Percentiles rank a stretch among this genome's conserved stretches.
Evolutionary conservation across 23 red algal genomes (phyloP).

Genomic region (Pyropia yezoensis): DNA sequence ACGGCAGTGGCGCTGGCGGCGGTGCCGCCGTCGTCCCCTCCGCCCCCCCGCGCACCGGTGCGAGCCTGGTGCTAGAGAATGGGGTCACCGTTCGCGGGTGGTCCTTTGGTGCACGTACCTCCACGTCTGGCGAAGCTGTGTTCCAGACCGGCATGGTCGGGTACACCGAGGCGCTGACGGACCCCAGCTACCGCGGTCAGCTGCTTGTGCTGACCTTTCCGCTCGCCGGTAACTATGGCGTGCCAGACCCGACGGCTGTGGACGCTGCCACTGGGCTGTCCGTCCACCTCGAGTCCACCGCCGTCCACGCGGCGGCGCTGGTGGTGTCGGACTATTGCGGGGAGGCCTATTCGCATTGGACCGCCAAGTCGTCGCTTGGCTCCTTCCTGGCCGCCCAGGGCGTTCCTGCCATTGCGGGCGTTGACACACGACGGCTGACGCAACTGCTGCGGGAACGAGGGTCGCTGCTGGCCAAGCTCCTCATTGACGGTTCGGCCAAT

Average conservation of each 20-base stretch:
- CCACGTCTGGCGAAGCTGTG: conserved; percentile 78
- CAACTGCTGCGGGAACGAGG: conserved; percentile 76
- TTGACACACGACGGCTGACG: conserved; percentile 91
- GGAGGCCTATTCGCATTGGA: conserved; percentile 80
- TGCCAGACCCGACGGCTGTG: conserved; percentile 42
- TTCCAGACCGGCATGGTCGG: conserved; percentile 99
- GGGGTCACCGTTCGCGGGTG: conserved; percentile 56
- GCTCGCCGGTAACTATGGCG: conserved; percentile 87
- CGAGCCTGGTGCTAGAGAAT: conserved; percentile 17
- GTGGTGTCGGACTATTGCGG: conserved; percentile 62
- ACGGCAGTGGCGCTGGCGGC: no score
- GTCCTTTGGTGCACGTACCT: conserved; percentile 50
- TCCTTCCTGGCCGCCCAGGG: conserved; percentile 42
- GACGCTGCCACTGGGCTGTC: conserved; percentile 18
- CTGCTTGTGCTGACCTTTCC: conserved; percentile 92
- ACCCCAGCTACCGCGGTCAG: conserved; percentile 91
- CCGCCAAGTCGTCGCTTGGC: conserved; percentile 41
- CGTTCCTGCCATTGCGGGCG: conserved; percentile 68
- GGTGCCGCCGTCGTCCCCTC: no score
- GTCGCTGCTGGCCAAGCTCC: conserved; percentile 73
- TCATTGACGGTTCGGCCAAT: conserved; percentile 20
- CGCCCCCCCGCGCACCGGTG: conserved; percentile 6
- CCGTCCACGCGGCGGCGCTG: conserved; percentile 72
- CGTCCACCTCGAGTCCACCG: conserved; percentile 45
- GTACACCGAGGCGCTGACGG: conserved; percentile 89